Evolutionary conservation across 805 yeast species (phyloP), one percentile per base, ranked within the genome.

Genomic region (Saturnispora serradocipensis): DNA sequence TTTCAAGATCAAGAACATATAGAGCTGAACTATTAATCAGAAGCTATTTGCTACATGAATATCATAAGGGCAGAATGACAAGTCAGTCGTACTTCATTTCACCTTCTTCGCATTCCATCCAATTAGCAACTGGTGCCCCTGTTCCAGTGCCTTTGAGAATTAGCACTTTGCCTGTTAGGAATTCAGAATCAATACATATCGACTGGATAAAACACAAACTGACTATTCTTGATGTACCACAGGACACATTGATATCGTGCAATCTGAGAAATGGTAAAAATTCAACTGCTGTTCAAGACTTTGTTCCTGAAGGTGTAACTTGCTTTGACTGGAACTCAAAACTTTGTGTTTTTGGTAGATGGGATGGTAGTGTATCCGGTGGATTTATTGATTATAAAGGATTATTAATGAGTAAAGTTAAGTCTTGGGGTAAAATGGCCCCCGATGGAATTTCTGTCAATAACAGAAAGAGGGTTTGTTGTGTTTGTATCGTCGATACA

Each of bases 1-100:
- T 74, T 11, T 65, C 77, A 2, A 63, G 74, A n/a, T 68, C 76
- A 3, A 55, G 50, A n/a, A 54, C 55, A n/a, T 78, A 81, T 79
- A 64, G 72, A 50, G 59, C 61, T 46, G 84, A 78, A 59, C 70
- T 76, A 57, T 67, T 74, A 39, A 61, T 64, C 9, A 61, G 83
- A 25, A 5, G 50, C 59, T 34, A 70, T 67, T 51, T 69, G 60
- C 48, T 61, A n/a, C 28, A 43, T 24, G 43, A 51, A 25, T 51
- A 35, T 44, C 49, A 48, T 39, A 48, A 47, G 20, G 53, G 50
- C 13, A 51, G 46, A 49, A 24, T 50, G 24, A 25, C 45, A 2
- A 50, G 35, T 13, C 49, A 53, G 25, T 49, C 46, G 6, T 54
- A 40, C 39, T 20, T 49, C 3, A 34, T 54, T 13, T 28, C 46